These are phyloP conservation scores for Arabidopsis thaliana DNA, from an alignment of 345 rosid genomes.

Conservation along the genomic window DNA sequence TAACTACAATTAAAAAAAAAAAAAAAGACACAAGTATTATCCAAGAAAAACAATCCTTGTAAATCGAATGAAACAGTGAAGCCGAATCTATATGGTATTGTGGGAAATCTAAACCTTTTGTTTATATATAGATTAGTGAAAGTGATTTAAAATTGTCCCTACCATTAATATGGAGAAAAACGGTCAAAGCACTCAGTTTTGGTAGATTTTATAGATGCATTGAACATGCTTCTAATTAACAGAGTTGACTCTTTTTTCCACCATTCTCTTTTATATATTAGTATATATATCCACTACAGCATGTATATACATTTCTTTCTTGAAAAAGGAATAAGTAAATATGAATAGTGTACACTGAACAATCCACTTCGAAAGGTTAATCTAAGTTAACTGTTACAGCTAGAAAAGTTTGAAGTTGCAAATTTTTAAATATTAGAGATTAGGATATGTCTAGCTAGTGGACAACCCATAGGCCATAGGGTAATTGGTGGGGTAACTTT, in stretches of 20 bases:
- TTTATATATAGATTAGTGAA: not conserved
- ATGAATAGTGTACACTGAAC: not conserved
- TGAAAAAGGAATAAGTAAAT: not conserved
- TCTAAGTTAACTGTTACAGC: not conserved
- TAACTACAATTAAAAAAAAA: not conserved
- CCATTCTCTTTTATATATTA: slow-evolving; percentile 13
- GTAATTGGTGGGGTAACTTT: slow-evolving; percentile 39
- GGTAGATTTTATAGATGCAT: slow-evolving; percentile 42
- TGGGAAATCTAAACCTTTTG: not conserved
- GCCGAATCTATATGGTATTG: slow-evolving; percentile 22
- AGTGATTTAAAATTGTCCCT: slow-evolving; percentile 17
- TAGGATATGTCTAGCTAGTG: slow-evolving; percentile 15
- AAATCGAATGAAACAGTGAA: slow-evolving; percentile 12
- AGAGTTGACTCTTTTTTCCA: slow-evolving; percentile 41
- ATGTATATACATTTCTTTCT: not conserved
- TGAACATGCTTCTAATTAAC: slow-evolving; percentile 44
- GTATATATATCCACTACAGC: not conserved
- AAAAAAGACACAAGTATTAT: not conserved
- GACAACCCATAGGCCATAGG: slow-evolving; percentile 26
- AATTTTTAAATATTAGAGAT: not conserved
- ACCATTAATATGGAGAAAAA: slow-evolving; percentile 29
- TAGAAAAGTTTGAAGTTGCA: not conserved
- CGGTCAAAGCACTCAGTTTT: slow-evolving; percentile 37
- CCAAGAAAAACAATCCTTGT: not conserved
- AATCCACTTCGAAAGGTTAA: slow-evolving; percentile 4